Evolutionary conservation across 306 rosid genomes (phyloP).

Genomic region (Quercus dentata): DNA sequence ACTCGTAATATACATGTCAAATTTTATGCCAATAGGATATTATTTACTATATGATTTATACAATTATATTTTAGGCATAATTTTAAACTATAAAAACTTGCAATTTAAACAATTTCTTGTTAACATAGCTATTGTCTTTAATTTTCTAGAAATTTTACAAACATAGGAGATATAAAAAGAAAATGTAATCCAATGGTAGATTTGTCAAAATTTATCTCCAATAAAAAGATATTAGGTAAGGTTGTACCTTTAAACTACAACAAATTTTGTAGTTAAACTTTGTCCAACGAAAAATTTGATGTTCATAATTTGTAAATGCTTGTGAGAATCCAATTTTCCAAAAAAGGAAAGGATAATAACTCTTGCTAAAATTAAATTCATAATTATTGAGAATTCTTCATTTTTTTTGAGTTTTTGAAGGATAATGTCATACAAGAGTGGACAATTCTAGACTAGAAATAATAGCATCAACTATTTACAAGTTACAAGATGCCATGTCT

Average conservation of each 20-base stretch:
- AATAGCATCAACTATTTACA: constrained; percentile 40
- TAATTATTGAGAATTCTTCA: background rate
- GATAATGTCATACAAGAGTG: constrained; percentile 13
- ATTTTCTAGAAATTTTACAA: too few species aligned
- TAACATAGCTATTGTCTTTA: too few species aligned
- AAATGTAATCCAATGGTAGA: too few species aligned
- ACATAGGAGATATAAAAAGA: rapidly evolving
- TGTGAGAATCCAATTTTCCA: background rate
- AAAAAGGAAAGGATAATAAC: background rate
- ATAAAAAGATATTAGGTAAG: too few species aligned
- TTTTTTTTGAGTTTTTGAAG: background rate
- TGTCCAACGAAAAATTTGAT: background rate
- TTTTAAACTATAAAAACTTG: too few species aligned
- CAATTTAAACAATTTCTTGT: too few species aligned
- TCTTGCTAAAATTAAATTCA: background rate
- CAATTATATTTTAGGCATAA: too few species aligned
- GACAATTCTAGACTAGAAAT: constrained; percentile 5
- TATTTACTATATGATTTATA: too few species aligned
- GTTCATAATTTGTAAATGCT: background rate
- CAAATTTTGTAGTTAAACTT: too few species aligned
- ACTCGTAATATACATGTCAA: too few species aligned
- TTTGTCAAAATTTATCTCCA: rapidly evolving
- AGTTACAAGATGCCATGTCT: constrained; percentile 28
- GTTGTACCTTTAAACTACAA: too few species aligned
- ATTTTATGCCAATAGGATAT: rapidly evolving